These are phyloP conservation scores for Backusella tuberculispora DNA, from an alignment of 192 early-diverging fungal species.

Conservation along the genomic window DNA sequence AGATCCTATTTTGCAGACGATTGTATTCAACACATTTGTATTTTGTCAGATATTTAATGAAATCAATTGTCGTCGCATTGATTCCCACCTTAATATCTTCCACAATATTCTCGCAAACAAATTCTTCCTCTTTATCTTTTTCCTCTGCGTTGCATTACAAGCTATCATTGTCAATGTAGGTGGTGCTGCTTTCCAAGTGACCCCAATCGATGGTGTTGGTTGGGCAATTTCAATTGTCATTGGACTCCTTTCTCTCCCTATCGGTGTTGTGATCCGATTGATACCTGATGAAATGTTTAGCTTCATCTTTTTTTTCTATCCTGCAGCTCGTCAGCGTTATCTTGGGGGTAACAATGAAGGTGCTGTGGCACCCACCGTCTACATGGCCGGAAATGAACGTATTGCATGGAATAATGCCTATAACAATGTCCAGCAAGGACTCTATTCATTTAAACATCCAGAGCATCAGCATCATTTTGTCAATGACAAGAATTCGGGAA, in stretches of 20 bases:
- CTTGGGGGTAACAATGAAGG: slow-evolving; percentile 23
- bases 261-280: slow-evolving; percentile 87
- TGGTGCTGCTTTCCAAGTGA: slow-evolving; percentile 81
- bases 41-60: slow-evolving; percentile 91
- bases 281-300: slow-evolving; percentile 71
- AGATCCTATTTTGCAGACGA: slow-evolving; percentile 58
- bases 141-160: slow-evolving; percentile 78
- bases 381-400: slow-evolving; percentile 42
- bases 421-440: slow-evolving; percentile 15
- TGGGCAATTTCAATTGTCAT: slow-evolving; percentile 86
- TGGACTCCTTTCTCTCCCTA: slow-evolving; percentile 79
- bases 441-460: not conserved
- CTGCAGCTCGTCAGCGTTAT: slow-evolving; percentile 31
- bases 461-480: not conserved
- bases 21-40: slow-evolving; percentile 94
- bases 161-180: slow-evolving; percentile 91
- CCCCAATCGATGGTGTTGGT: slow-evolving; percentile 63
- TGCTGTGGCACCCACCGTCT: slow-evolving; percentile 23
- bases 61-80: slow-evolving; percentile 82
- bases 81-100: slow-evolving; percentile 88
- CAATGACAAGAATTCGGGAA: not conserved
- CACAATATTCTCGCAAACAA: slow-evolving; percentile 72
- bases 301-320: slow-evolving; percentile 39
- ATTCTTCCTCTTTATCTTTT: slow-evolving; percentile 82
- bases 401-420: slow-evolving; percentile 44